A percentile compares a stretch with the other conserved stretches of the same genome.
Evolutionary conservation across 2,329 filamentous ascomycete species (phyloP).

Genomic region (Venturia pyrina): DNA sequence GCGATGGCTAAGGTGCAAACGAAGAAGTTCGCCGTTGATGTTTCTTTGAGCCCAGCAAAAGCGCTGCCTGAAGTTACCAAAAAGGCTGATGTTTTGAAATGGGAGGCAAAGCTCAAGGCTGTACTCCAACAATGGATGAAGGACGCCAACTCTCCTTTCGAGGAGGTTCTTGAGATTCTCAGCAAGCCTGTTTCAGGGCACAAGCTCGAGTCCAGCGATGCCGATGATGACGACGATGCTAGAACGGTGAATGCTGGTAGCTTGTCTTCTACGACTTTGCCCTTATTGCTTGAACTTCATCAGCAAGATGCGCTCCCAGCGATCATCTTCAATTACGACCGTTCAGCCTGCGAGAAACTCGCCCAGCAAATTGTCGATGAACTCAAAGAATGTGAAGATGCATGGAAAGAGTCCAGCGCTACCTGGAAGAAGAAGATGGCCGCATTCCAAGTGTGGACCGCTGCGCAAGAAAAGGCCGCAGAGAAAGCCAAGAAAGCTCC

Average conservation of each 20-base stretch:
- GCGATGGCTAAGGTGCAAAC: slow-evolving; percentile 51
- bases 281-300: slow-evolving; percentile 51
- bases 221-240: slow-evolving; percentile 8
- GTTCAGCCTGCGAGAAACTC: slow-evolving; percentile 52
- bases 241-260: slow-evolving; percentile 15
- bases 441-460: slow-evolving; percentile 49
- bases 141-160: slow-evolving; percentile 42
- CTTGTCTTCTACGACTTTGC: slow-evolving; percentile 39
- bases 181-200: slow-evolving; percentile 18
- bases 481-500: slow-evolving; percentile 21
- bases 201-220: slow-evolving; percentile 16
- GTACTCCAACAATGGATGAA: slow-evolving; percentile 52
- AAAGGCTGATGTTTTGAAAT: slow-evolving; percentile 56
- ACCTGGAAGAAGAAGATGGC: slow-evolving; percentile 52
- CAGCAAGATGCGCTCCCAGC: slow-evolving; percentile 57
- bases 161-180: slow-evolving; percentile 38
- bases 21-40: slow-evolving; percentile 38
- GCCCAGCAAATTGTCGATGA: slow-evolving; percentile 41
- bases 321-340: slow-evolving; percentile 70
- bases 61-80: slow-evolving; percentile 45
- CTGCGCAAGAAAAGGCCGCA: slow-evolving; percentile 30
- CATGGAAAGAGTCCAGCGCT: slow-evolving; percentile 46
- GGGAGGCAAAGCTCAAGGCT: slow-evolving; percentile 53
- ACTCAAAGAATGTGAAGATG: slow-evolving; percentile 44
- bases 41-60: slow-evolving; percentile 39